phyloP scores from a whole-genome alignment of 768 basidiomycete species.

The Calvatia gigantea region DNA sequence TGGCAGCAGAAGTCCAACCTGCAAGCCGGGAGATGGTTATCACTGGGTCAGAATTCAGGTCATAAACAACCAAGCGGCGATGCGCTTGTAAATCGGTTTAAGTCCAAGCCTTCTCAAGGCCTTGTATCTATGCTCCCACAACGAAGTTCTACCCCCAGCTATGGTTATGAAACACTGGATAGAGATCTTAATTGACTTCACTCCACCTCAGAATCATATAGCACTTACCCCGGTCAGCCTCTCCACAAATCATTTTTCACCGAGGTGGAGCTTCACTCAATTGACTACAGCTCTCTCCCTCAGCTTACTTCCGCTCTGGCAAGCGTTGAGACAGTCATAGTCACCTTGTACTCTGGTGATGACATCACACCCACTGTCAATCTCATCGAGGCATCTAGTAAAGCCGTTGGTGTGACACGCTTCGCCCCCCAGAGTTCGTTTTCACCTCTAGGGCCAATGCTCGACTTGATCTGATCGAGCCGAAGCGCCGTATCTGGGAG shows the following conservation, averaged over 20 bases:
- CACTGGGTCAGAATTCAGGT: too few relatives aligned
- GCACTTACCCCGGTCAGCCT: not conserved
- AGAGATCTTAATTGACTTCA: too few relatives aligned
- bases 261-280: not conserved
- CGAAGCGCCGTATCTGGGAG: not conserved
- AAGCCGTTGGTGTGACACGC: not conserved
- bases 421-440: not conserved
- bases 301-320: not conserved
- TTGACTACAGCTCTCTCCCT: not conserved
- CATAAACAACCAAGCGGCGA: too few relatives aligned
- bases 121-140: too few relatives aligned
- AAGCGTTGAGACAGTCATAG: not conserved
- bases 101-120: too few relatives aligned
- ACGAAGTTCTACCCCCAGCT: too few relatives aligned
- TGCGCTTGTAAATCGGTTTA: too few relatives aligned
- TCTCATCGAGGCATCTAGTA: not conserved
- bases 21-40: too few relatives aligned
- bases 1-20: too few relatives aligned
- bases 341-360: not conserved
- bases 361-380: not conserved
- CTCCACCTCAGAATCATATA: not conserved
- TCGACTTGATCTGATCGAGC: not conserved
- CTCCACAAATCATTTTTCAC: not conserved
- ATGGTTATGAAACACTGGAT: too few relatives aligned
- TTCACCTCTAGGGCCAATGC: not conserved